Conservation (phyloP, 495 filamentous ascomycete species). For the Elaphomyces granulatus region DNA sequence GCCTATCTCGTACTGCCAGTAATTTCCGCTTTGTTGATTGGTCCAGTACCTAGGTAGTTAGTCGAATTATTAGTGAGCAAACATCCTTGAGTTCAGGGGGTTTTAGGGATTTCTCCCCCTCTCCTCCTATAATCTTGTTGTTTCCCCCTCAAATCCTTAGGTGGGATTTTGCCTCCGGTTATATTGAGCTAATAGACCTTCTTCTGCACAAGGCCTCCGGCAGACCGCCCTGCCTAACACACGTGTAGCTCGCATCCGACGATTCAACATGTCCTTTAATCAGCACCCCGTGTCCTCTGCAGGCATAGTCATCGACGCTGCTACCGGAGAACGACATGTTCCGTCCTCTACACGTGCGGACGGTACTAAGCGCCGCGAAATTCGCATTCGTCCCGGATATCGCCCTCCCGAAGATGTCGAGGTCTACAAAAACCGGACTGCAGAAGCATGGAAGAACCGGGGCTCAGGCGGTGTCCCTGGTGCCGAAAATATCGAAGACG, state of each 20-base stretch:
- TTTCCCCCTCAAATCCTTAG: too few relatives aligned
- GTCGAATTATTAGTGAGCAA: too few relatives aligned
- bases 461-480: conserved; percentile 69
- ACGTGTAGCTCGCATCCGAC: background rate
- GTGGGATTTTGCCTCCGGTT: too few relatives aligned
- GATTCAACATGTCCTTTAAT: background rate
- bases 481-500: conserved; percentile 48
- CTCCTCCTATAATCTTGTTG: too few relatives aligned
- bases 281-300: conserved; percentile 24
- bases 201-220: too few relatives aligned
- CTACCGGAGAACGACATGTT: conserved; percentile 70
- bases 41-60: too few relatives aligned
- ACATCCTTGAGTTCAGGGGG: too few relatives aligned
- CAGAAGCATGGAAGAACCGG: conserved; percentile 72
- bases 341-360: conserved; percentile 77
- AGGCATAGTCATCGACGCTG: conserved; percentile 61
- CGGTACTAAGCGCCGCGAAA: conserved; percentile 78
- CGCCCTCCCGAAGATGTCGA: conserved; percentile 92
- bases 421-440: conserved; percentile 84
- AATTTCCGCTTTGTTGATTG: too few relatives aligned
- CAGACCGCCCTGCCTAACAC: too few relatives aligned
- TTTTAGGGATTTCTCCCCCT: too few relatives aligned
- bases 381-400: conserved; percentile 86
- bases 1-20: too few relatives aligned
- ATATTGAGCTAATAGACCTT: too few relatives aligned